These are phyloP conservation scores for Sporothrix luriei DNA, from an alignment of 2,329 filamentous ascomycete species.

Conservation along the genomic window DNA sequence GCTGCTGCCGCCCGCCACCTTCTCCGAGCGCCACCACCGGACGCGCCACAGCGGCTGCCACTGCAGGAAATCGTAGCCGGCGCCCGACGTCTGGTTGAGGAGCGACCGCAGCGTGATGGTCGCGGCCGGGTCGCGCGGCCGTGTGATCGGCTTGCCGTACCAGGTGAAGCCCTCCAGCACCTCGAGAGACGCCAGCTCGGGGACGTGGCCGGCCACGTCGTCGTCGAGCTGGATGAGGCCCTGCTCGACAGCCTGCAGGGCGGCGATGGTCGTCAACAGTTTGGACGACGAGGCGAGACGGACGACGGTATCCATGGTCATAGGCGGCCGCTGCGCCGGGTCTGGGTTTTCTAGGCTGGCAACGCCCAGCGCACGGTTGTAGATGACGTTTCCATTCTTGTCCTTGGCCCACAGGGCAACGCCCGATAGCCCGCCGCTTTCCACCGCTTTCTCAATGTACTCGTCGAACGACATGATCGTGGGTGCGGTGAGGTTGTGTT, in stretches of 20 bases:
- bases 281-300: constrained; percentile 32
- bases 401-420: constrained; percentile 31
- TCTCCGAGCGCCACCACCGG: constrained; percentile 30
- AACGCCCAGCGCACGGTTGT: constrained; percentile 21
- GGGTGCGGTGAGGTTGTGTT: neutral
- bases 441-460: constrained; percentile 31
- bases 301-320: constrained; percentile 29
- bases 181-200: constrained; percentile 48
- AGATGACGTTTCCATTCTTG: constrained; percentile 12
- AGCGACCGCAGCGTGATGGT: constrained; percentile 51
- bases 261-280: constrained; percentile 31
- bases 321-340: constrained; percentile 21
- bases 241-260: constrained; percentile 31
- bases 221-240: constrained; percentile 30
- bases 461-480: constrained; percentile 29
- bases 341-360: constrained; percentile 25
- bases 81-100: constrained; percentile 52
- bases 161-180: constrained; percentile 50
- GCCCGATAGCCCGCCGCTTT: constrained; percentile 27
- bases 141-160: constrained; percentile 42
- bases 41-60: constrained; percentile 33
- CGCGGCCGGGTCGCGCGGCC: constrained; percentile 39
- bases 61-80: constrained; percentile 46
- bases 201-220: constrained; percentile 43
- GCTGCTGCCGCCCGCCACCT: constrained; percentile 31